Evolutionary conservation across 805 yeast genomes (phyloP), one percentile per base, ranked within the genome.

Genomic region (Hemisphaericaspora nanyangensis): DNA sequence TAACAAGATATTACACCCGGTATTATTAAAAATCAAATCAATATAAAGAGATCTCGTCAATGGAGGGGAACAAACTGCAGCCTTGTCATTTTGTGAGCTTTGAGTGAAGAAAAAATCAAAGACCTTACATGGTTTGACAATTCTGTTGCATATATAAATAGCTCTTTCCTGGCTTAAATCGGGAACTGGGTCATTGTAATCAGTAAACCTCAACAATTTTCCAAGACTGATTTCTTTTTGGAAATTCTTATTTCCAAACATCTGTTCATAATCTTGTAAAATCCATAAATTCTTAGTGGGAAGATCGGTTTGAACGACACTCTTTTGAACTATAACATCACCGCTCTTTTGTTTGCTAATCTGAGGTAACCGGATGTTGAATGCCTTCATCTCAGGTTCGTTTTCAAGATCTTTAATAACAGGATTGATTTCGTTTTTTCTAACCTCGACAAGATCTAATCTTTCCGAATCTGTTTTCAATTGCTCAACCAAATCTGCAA

Each of bases 21-120:
- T 38, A 17, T 41, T 37, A 20, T 37, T 41, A 28, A 41, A 27
- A 16, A 41, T 31, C 25, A 41, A 41, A 35, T 41, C 45, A 27
- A 41, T 38, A 20, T 37, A 41, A 19, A 41, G 22, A 29, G 34
- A 32, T 20, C 10, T 27, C 28, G 25, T 33, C n/a, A n/a, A n/a
- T n/a, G n/a, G n/a, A n/a, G n/a, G 5, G 3, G n/a, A 12, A 12
- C 10, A 8, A 20, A 20, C 10, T 20, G 25, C 25, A 20, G 10
- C 10, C 10, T 20, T 20, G 12, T 3, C 7, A 7, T 13, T 17
- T n/a, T 20, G 31, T 10, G 12, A 16, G 12, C 38, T 26, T 18
- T 18, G 11, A 7, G 17, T 33, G 35, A 41, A 41, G 24, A 17
- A 41, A 19, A 22, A 13, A 17, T n/a, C 5, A 6, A 41, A 34